Conservation (phyloP, 139 green algal species). For the Chara braunii region DNA sequence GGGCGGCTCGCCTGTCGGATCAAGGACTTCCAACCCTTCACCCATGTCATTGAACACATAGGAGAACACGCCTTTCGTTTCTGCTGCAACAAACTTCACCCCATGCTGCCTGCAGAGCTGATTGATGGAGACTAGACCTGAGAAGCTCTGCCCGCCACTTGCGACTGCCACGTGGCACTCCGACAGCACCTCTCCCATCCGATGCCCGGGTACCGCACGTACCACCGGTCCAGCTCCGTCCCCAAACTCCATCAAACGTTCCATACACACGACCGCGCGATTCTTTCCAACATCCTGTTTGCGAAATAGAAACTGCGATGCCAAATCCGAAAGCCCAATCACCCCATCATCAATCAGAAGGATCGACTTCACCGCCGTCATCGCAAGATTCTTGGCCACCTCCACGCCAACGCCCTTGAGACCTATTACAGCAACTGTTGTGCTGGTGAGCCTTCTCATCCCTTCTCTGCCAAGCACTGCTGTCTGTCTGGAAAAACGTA, state of each 20-base stretch:
- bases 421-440: neutral
- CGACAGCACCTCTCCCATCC: neutral
- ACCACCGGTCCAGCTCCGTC: neutral
- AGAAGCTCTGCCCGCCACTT: neutral
- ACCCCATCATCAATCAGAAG: neutral
- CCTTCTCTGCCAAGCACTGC: neutral
- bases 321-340: neutral
- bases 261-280: neutral
- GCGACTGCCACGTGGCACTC: neutral
- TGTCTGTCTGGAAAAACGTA: conserved; percentile 11
- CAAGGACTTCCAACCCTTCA: conserved; percentile 12
- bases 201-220: neutral
- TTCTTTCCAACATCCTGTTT: neutral
- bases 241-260: neutral
- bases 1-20: conserved; percentile 15
- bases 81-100: neutral
- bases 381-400: neutral
- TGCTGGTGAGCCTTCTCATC: conserved; percentile 1
- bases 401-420: neutral
- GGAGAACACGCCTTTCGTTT: neutral
- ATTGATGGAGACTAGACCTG: neutral
- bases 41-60: conserved; percentile 19
- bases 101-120: neutral
- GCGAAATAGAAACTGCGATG: conserved; percentile 3
- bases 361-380: neutral